Conservation (phyloP, 805 yeast genomes). For the Kluyveromyces dobzhanskii region DNA sequence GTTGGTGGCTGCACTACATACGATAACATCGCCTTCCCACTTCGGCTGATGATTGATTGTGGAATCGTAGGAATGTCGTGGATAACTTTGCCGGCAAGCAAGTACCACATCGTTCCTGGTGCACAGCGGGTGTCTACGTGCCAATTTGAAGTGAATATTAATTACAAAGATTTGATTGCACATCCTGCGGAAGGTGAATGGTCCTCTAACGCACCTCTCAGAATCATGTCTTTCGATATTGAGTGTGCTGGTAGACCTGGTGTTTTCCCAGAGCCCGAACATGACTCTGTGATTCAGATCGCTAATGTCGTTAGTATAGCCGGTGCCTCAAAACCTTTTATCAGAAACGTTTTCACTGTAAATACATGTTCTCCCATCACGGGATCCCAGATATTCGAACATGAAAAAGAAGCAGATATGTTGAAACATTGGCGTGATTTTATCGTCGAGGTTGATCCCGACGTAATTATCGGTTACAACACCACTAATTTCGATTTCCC, state of each 20-base stretch:
- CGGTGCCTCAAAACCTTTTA: constrained; percentile 75
- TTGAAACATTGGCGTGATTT: constrained; percentile 80
- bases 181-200: constrained; percentile 92
- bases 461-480: constrained; percentile 93
- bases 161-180: constrained; percentile 59
- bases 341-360: constrained; percentile 90
- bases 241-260: constrained; percentile 99
- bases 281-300: constrained; percentile 92
- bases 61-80: constrained; percentile 94
- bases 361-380: constrained; percentile 87
- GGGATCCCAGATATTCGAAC: constrained; percentile 81
- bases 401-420: constrained; percentile 73
- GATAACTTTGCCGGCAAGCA: constrained; percentile 78
- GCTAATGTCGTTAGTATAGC: constrained; percentile 86
- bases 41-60: constrained; percentile 89
- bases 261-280: constrained; percentile 88
- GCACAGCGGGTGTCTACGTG: constrained; percentile 54
- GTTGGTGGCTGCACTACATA: constrained; percentile 60
- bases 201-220: constrained; percentile 86
- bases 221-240: constrained; percentile 90
- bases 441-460: constrained; percentile 80
- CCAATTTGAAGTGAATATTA: constrained; percentile 73
- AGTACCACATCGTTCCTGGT: constrained; percentile 43
- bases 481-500: constrained; percentile 94
- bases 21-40: constrained; percentile 80